Conservation (phyloP, 371 early-diverging fungal genomes). For the Mucor indicus region DNA sequence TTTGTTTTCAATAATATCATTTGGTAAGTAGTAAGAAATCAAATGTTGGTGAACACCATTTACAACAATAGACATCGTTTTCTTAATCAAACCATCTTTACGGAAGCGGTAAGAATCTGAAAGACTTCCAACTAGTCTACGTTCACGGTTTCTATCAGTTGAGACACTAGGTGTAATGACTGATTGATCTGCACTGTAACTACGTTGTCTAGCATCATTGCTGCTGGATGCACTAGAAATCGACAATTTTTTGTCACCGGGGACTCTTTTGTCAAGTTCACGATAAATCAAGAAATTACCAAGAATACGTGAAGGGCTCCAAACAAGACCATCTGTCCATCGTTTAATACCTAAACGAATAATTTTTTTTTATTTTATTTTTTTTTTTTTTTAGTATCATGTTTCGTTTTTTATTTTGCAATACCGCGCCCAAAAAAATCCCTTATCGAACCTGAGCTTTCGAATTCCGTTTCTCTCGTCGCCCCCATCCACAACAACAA, state of each 20-base stretch:
- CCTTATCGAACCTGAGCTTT: too few relatives aligned
- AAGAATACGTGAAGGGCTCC: constrained; percentile 74
- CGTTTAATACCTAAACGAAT: constrained; percentile 56
- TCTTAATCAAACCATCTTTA: constrained; percentile 83
- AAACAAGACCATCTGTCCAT: constrained; percentile 74
- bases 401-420: not conserved
- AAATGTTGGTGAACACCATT: constrained; percentile 79
- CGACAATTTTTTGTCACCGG: constrained; percentile 30
- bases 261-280: constrained; percentile 50
- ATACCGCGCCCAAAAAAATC: too few relatives aligned
- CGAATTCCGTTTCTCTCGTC: not conserved
- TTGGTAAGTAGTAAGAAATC: constrained; percentile 82
- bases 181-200: constrained; percentile 34
- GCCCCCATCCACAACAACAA: too few relatives aligned
- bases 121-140: constrained; percentile 58
- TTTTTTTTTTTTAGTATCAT: too few relatives aligned
- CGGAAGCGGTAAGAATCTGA: constrained; percentile 71
- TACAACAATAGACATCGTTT: constrained; percentile 81
- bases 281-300: constrained; percentile 66
- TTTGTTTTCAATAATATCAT: constrained; percentile 61
- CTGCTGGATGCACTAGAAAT: constrained; percentile 19
- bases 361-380: not conserved
- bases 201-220: constrained; percentile 28
- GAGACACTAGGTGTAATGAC: constrained; percentile 15
- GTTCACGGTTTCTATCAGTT: constrained; percentile 41